phyloP scores from a whole-genome alignment of 2,329 filamentous ascomycete genomes.

The Talaromyces verruculosus region DNA sequence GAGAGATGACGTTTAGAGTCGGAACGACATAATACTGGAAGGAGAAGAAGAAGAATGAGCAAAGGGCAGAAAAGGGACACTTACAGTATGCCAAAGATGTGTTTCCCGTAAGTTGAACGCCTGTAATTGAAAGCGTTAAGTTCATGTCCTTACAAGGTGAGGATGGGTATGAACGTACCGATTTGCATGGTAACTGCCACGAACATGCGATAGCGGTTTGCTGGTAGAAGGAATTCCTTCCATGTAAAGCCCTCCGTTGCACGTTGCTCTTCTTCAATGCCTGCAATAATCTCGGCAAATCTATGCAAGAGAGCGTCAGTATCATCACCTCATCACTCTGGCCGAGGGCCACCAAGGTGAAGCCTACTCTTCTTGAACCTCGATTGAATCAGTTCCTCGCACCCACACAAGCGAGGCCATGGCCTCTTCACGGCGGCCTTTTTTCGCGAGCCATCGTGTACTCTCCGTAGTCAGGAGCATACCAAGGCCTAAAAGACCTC shows the following conservation, averaged over 20 bases:
- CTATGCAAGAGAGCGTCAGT: background rate
- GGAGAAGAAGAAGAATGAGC: too few relatives aligned
- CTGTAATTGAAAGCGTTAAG: conserved; percentile 19
- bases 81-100: conserved; percentile 49
- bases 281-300: conserved; percentile 32
- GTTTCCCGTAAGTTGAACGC: conserved; percentile 52
- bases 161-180: background rate
- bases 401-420: conserved; percentile 52
- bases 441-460: conserved; percentile 51
- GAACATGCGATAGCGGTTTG: conserved; percentile 50
- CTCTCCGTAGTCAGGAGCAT: conserved; percentile 53
- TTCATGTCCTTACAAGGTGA: background rate
- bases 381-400: conserved; percentile 39
- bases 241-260: conserved; percentile 50
- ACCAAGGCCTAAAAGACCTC: conserved; percentile 49
- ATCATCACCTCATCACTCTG: too few relatives aligned
- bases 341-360: background rate
- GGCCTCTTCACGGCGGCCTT: conserved; percentile 50
- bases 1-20: background rate
- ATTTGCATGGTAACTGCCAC: conserved; percentile 53
- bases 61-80: background rate
- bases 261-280: conserved; percentile 48
- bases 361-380: conserved; percentile 22
- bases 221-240: conserved; percentile 49
- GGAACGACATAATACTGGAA: background rate